Evolutionary conservation across 768 basidiomycete genomes (phyloP), one percentile per base, ranked within the genome.

Genomic region (Rhodotorula taiwanensis): DNA sequence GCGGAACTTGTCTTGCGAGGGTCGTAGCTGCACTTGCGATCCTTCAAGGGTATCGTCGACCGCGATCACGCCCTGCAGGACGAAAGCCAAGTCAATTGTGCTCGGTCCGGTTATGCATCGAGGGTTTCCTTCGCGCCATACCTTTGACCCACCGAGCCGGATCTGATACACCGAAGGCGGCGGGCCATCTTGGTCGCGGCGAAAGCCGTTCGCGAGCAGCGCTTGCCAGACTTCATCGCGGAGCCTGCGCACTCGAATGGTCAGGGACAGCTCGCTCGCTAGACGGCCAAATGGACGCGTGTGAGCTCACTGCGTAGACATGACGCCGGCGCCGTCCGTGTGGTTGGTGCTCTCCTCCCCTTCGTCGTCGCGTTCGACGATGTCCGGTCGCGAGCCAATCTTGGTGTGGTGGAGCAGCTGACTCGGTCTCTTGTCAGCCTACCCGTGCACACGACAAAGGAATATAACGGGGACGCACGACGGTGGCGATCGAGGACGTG

Each of bases 101-200:
- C n/a, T n/a, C n/a, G n/a, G n/a, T n/a, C n/a, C n/a, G n/a, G 18
- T 3, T 4, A 18, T 27, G n/a, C 33, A 1, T 9, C 31, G 14
- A 36, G n/a, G 2, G 33, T 34, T 7, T 18, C 33, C 14, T 5
- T 11, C 16, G 9, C 14, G 2, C 18, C 39, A 31, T 34, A 41
- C 47, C 52, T 62, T 66, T 41, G 20, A 31, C 0, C 65, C 65
- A 6, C 65, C 56, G 34, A 66, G n/a, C 0, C 65, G 45, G 39
- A 66, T 21, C 52, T 66, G 65, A 34, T 54, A 54, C 1, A 61
- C 65, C n/a, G 41, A 30, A 5, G 65, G 60, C 31, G 48, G 42
- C 4, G 52, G 33, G 0, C 25, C 45, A 8, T 41, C 33, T 21
- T 31, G 23, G 47, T 60, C 56, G 33, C 52, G 44, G 2, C 55